These are phyloP conservation scores for Arabis hirsuta DNA, from an alignment of 345 rosid genomes.

Conservation along the genomic window DNA sequence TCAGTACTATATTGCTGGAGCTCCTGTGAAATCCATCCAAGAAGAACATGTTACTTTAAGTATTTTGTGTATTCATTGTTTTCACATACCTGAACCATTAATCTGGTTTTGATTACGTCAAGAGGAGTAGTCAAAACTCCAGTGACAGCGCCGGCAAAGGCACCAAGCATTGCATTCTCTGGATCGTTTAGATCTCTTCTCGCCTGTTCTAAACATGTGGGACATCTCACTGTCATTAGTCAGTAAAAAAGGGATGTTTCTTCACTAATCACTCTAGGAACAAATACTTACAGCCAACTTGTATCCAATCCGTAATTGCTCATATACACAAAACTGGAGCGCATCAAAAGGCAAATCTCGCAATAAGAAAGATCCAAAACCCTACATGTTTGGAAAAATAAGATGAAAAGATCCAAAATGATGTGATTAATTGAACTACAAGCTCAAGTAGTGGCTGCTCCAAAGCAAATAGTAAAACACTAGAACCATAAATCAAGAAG, in stretches of 20 bases:
- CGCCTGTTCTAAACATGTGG: slow-evolving; percentile 56
- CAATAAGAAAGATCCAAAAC: slow-evolving; percentile 83
- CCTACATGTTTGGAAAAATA: slow-evolving; percentile 52
- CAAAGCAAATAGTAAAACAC: slow-evolving; percentile 12
- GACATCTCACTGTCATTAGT: slow-evolving; percentile 17
- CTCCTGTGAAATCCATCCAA: neutral
- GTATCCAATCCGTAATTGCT: slow-evolving; percentile 84
- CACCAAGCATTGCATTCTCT: slow-evolving; percentile 85
- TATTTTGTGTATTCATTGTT: neutral
- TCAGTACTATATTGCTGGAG: neutral
- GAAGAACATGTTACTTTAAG: neutral
- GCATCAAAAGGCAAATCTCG: slow-evolving; percentile 97
- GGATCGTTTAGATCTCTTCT: slow-evolving; percentile 75
- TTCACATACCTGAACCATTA: slow-evolving; percentile 70
- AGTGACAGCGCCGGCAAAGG: slow-evolving; percentile 84
- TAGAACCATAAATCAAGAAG: slow-evolving; percentile 20
- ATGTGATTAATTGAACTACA: slow-evolving; percentile 4
- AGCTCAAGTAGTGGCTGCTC: slow-evolving; percentile 1
- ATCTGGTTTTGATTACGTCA: slow-evolving; percentile 77
- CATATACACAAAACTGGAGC: slow-evolving; percentile 87
- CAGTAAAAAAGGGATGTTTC: neutral
- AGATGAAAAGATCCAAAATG: neutral
- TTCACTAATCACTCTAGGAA: neutral
- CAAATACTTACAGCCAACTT: slow-evolving; percentile 68
- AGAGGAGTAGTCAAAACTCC: slow-evolving; percentile 79